Base-by-base conservation (phyloP, 2,329 filamentous ascomycete species). In the Ophiostoma sp. region DNA sequence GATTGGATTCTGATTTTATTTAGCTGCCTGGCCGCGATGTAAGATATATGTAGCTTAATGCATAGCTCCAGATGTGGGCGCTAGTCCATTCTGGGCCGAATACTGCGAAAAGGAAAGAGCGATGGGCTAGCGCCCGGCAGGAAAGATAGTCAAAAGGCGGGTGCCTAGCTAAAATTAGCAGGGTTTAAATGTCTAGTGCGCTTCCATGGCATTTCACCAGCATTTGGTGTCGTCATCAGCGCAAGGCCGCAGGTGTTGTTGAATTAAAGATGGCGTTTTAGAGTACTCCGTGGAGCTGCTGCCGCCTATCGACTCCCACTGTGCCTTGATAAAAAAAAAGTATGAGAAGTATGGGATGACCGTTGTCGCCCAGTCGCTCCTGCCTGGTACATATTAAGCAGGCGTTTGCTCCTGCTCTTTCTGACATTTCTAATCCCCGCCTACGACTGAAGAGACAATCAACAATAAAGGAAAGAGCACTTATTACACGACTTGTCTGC, bases 171-270 rank as follows among this genome's bases (percentile, higher is more conserved):
- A 33, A 62, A 33, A 33, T 62, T 62, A 62, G 27, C 27, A 33
- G 57, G 17, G 57, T 33, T 35, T 57, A 15, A 2, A 23, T 27
- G n/a, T 57, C 52, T 15, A 2, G 52, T n/a, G n/a, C 27, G 52
- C 23, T 13, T 27, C 10, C 52, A 57, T 23, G n/a, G 52, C 23
- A 48, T 48, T n/a, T 7, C 20, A 20, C 20, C 8, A 48, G 17
- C 17, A 57, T 57, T 27, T 57, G 52, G 52, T 57, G 52, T 57
- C 52, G 52, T 57, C 52, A 57, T 57, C 52, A 57, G 52, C 52
- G 52, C 52, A 23, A 57, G 8, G n/a, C 52, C 23, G 23, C n/a
- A 57, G 23, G 23, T 4, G 52, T 27, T 27, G 11, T 23, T 27
- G 10, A 31, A 57, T 13, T 57, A 57, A 57, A 13, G 7, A 8